phyloP scores from a whole-genome alignment of 2,329 filamentous ascomycete species.

The Trichoderma sp. region DNA sequence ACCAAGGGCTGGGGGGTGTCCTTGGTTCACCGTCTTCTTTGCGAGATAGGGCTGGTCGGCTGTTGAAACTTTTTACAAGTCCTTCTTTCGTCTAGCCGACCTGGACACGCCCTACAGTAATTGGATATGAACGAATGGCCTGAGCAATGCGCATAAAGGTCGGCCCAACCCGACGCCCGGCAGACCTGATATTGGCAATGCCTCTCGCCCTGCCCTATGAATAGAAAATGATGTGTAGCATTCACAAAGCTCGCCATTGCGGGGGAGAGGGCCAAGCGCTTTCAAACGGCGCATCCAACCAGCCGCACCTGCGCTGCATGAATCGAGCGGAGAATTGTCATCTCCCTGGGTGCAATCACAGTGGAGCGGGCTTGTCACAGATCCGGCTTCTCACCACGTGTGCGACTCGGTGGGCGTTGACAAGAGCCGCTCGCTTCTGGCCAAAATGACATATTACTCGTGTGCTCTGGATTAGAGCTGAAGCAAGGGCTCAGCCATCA shows the following conservation, averaged over 20 bases:
- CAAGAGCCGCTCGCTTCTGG: background rate
- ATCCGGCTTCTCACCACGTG: background rate
- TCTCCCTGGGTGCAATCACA: background rate
- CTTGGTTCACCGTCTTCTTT: slow-evolving; percentile 1
- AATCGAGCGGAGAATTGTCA: slow-evolving; percentile 4
- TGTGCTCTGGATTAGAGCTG: background rate
- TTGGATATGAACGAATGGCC: background rate
- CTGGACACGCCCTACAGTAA: background rate
- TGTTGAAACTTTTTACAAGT: background rate
- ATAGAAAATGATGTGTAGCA: background rate
- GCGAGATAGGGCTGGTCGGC: slow-evolving; percentile 13
- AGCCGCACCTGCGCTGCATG: background rate
- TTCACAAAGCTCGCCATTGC: background rate
- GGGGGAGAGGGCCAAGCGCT: background rate
- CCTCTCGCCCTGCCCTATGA: background rate
- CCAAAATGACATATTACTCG: background rate
- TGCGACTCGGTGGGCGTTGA: background rate
- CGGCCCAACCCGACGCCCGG: background rate
- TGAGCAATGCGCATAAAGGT: slow-evolving; percentile 17
- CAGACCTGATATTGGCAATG: background rate
- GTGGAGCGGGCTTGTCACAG: background rate
- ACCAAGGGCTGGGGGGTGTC: background rate
- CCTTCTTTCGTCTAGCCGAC: background rate
- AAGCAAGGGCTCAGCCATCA: slow-evolving; percentile 22
- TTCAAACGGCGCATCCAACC: background rate